Percentiles rank a stretch among this genome's conserved stretches.
Evolutionary conservation across 1,139 yeast species (phyloP).

Genomic region (Sugiyamaella paludigena): DNA sequence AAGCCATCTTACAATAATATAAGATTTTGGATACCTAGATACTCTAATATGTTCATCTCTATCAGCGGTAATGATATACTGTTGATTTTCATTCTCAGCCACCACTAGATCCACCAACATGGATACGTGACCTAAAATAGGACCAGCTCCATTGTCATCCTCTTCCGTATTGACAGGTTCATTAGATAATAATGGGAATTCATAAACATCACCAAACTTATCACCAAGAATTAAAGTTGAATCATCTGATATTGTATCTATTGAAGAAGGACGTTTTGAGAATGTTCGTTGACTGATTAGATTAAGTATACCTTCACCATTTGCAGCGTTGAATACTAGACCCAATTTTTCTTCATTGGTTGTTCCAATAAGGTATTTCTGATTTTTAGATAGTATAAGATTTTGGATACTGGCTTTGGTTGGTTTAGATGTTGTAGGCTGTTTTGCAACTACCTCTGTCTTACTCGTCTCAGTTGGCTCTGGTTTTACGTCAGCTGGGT

Average conservation of each 20-base stretch:
- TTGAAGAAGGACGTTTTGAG: conserved; percentile 87
- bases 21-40: conserved; percentile 77
- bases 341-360: conserved; percentile 85
- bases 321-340: conserved; percentile 43
- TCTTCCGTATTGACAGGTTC: conserved; percentile 24
- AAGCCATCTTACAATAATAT: conserved; percentile 73
- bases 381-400: conserved; percentile 53
- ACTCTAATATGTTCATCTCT: conserved; percentile 95
- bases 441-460: conserved; percentile 1
- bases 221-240: conserved; percentile 71
- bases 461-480: not conserved
- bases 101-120: conserved; percentile 78
- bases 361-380: conserved; percentile 57
- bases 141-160: conserved; percentile 48
- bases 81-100: conserved; percentile 44
- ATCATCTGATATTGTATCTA: conserved; percentile 54
- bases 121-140: conserved; percentile 92
- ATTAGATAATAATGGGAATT: conserved; percentile 38
- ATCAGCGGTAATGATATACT: conserved; percentile 75
- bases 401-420: conserved; percentile 48
- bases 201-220: conserved; percentile 93
- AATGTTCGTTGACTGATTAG: conserved; percentile 68
- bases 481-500: not conserved
- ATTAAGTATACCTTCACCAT: conserved; percentile 35
- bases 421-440: conserved; percentile 18